phyloP scores from a whole-genome alignment of 2,329 filamentous ascomycete species.

The Neophaeococcomyces aloes region DNA sequence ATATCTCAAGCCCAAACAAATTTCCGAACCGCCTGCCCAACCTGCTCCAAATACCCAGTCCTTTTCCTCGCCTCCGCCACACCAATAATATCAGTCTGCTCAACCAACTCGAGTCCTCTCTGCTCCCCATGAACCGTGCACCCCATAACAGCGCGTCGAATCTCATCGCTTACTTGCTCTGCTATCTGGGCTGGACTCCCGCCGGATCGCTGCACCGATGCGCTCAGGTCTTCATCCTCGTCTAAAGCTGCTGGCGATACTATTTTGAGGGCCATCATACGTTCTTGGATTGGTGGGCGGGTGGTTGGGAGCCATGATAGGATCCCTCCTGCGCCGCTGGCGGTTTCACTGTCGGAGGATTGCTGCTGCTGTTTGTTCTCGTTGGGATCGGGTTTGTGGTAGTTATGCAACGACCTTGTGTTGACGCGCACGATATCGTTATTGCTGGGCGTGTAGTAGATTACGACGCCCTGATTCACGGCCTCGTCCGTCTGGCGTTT shows the following conservation, averaged over 20 bases:
- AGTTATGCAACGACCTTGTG: slow-evolving; percentile 60
- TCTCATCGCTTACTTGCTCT: slow-evolving; percentile 62
- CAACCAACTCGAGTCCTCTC: slow-evolving; percentile 30
- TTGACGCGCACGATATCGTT: slow-evolving; percentile 69
- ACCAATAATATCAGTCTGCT: slow-evolving; percentile 65
- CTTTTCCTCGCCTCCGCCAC: slow-evolving; percentile 75
- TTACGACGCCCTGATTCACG: slow-evolving; percentile 72
- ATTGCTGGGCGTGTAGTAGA: slow-evolving; percentile 64
- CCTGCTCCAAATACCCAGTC: slow-evolving; percentile 73
- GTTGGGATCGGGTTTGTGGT: slow-evolving; percentile 37
- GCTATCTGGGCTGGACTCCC: slow-evolving; percentile 25
- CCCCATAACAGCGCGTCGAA: slow-evolving; percentile 54
- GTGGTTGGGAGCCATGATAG: slow-evolving; percentile 29
- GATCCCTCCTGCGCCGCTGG: slow-evolving; percentile 32
- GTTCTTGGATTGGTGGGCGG: slow-evolving; percentile 20
- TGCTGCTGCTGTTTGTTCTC: slow-evolving; percentile 8
- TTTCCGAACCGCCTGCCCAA: slow-evolving; percentile 86
- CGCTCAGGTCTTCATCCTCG: slow-evolving; percentile 1
- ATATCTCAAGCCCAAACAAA: slow-evolving; percentile 62
- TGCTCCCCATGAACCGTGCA: slow-evolving; percentile 26
- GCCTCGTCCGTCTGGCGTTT: slow-evolving; percentile 63
- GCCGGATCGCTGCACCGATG: neutral
- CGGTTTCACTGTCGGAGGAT: slow-evolving; percentile 10
- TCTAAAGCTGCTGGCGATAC: slow-evolving; percentile 22
- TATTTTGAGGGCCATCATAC: slow-evolving; percentile 35